Conservation (phyloP, 2,329 filamentous ascomycete genomes). For the Furcasterigmium furcatum region DNA sequence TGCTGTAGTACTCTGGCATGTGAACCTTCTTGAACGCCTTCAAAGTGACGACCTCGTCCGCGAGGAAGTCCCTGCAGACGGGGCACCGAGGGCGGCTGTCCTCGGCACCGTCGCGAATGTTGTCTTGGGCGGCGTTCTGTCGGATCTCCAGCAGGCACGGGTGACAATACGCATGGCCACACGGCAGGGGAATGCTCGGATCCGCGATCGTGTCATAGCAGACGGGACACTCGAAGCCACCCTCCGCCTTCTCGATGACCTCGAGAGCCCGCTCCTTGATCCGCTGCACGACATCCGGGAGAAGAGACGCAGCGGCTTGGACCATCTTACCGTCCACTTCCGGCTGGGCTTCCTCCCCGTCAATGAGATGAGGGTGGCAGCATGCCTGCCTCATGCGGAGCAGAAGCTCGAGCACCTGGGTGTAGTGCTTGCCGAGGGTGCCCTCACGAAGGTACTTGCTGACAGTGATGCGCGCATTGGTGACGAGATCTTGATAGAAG, state of each 20-base stretch:
- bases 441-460: slow-evolving; percentile 71
- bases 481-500: slow-evolving; percentile 66
- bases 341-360: slow-evolving; percentile 34
- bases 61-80: slow-evolving; percentile 66
- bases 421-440: slow-evolving; percentile 70
- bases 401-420: slow-evolving; percentile 74
- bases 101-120: slow-evolving; percentile 59
- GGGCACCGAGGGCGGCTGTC: slow-evolving; percentile 63
- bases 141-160: slow-evolving; percentile 72
- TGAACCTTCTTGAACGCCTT: slow-evolving; percentile 71
- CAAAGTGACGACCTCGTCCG: slow-evolving; percentile 71
- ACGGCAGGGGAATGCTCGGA: slow-evolving; percentile 75
- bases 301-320: slow-evolving; percentile 59
- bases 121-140: slow-evolving; percentile 53
- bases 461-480: slow-evolving; percentile 64
- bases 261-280: slow-evolving; percentile 38
- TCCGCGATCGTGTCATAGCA: slow-evolving; percentile 76
- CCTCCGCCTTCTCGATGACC: slow-evolving; percentile 23
- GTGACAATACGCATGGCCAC: slow-evolving; percentile 75
- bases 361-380: slow-evolving; percentile 71
- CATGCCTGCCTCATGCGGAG: slow-evolving; percentile 78
- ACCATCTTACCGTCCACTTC: slow-evolving; percentile 48
- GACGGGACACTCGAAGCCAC: slow-evolving; percentile 75
- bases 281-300: slow-evolving; percentile 59
- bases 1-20: slow-evolving; percentile 41